These are phyloP conservation scores for Stemphylium lycopersici DNA, from an alignment of 2,329 filamentous ascomycete genomes.

Conservation along the genomic window DNA sequence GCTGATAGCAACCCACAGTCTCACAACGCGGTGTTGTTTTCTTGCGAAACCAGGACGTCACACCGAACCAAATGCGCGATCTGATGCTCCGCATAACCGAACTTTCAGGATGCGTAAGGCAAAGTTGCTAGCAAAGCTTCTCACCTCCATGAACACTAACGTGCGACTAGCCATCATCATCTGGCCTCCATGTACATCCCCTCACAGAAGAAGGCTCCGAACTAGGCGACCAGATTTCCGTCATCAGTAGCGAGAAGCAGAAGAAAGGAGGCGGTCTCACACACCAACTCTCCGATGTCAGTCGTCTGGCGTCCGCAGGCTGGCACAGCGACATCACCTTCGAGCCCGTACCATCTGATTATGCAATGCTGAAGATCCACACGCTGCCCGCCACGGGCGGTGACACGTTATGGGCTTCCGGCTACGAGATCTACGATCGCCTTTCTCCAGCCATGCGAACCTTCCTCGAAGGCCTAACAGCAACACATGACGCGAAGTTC, in stretches of 20 bases:
- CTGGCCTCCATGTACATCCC: slow-evolving; percentile 37
- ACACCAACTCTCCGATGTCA: slow-evolving; percentile 53
- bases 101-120: slow-evolving; percentile 61
- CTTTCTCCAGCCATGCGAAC: slow-evolving; percentile 55
- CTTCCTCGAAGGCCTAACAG: slow-evolving; percentile 57
- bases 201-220: slow-evolving; percentile 56
- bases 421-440: slow-evolving; percentile 58
- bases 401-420: slow-evolving; percentile 48
- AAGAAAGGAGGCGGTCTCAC: slow-evolving; percentile 38
- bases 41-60: slow-evolving; percentile 66
- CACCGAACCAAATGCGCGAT: slow-evolving; percentile 67
- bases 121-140: slow-evolving; percentile 41
- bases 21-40: slow-evolving; percentile 73
- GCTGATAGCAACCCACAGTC: slow-evolving; percentile 52
- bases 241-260: slow-evolving; percentile 48
- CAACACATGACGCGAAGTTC: slow-evolving; percentile 50
- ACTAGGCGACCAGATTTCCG: slow-evolving; percentile 48
- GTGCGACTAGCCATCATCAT: slow-evolving; percentile 29
- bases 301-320: slow-evolving; percentile 50
- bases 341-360: slow-evolving; percentile 51
- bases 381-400: slow-evolving; percentile 44
- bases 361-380: slow-evolving; percentile 45
- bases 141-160: slow-evolving; percentile 4
- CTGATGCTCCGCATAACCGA: slow-evolving; percentile 66
- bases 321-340: slow-evolving; percentile 61